Base-by-base conservation (phyloP, 2,329 filamentous ascomycete genomes). In the Fusarium poae region DNA sequence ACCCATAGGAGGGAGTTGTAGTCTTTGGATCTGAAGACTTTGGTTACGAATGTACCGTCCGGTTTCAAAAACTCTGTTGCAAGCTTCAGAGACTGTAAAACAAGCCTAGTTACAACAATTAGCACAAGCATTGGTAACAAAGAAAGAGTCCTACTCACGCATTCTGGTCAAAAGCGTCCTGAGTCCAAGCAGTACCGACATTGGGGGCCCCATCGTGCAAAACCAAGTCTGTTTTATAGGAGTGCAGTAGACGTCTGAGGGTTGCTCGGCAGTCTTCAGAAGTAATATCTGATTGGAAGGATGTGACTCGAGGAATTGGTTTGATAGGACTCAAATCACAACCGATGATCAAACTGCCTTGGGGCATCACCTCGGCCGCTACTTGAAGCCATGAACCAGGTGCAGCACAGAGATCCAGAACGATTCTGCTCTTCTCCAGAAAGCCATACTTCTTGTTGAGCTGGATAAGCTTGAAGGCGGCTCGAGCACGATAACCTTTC, bases 401-500 rank as follows among this genome's bases (percentile, higher is more conserved):
- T 21, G 96, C 96, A 71, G 96, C 96, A 83, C 96, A 99, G 78
- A 99, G 91, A 90, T 99, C 97, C 79, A 99, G 86, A 65, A 97
- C 84, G 75, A 98, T 96, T 84, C 93, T 97, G 82, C 93, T 97
- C 85, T 97, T 95, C 81, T 98, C 94, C 73, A 99, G 85, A 81
- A 99, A 99, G 72, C 93, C 92, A 91, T 97, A 99, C 79, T 97
- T 98, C 83, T 98, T 97, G 84, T 99, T 99, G 75, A 99, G 84
- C 80, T 99, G 95, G 73, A 99, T 95, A 74, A 99, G 83, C 83
- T 99, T 99, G 87, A 98, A 98, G 58, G 96, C 94, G 74, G 96
- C 94, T 86, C 96, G 89, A 66, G 96, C 95, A 76, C 96, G 88
- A 79, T 97, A 99, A 67, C 96, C 96, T 81, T 97, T 98, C 80